Evolutionary conservation across 106 monocot genomes (phyloP).

Genomic region (Apostasia ramifera): DNA sequence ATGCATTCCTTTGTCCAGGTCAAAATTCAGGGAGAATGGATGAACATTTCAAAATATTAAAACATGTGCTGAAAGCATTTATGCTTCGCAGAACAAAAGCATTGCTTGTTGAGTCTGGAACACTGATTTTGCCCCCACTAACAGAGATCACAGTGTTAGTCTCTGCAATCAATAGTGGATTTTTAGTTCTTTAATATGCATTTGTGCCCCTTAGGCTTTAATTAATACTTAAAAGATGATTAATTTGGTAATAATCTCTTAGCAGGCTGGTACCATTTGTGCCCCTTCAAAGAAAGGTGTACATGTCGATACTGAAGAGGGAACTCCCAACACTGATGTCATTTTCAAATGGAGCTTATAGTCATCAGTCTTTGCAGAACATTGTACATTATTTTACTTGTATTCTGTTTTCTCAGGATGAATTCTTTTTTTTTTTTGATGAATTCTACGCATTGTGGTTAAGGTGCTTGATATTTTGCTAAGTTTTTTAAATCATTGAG

Average conservation of each 20-base stretch:
- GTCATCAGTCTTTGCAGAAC: slow-evolving; percentile 85
- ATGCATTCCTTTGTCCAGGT: slow-evolving; percentile 26
- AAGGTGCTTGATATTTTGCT: too few relatives aligned
- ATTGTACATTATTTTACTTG: slow-evolving; percentile 44
- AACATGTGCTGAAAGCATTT: slow-evolving; percentile 76
- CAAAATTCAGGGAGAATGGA: slow-evolving; percentile 22
- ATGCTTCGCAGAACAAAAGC: slow-evolving; percentile 97
- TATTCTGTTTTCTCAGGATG: too few relatives aligned
- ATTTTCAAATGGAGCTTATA: slow-evolving; percentile 44
- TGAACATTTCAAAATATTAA: slow-evolving; percentile 56
- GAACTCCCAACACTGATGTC: slow-evolving; percentile 86
- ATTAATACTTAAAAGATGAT: neutral
- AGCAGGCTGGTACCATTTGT: slow-evolving; percentile 66
- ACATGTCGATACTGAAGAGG: slow-evolving; percentile 80
- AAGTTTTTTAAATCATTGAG: too few relatives aligned
- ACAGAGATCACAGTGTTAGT: slow-evolving; percentile 90
- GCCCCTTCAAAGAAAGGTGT: slow-evolving; percentile 82
- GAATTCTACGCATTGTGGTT: neutral
- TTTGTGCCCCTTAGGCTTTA: neutral
- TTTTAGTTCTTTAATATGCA: neutral
- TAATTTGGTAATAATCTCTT: slow-evolving; percentile 8
- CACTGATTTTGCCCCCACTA: slow-evolving; percentile 66
- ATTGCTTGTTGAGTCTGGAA: slow-evolving; percentile 67
- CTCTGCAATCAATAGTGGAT: neutral
- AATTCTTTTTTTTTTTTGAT: neutral